phyloP scores from a whole-genome alignment of 352 stramenopile genomes.

The Globisporangium megalacanthum region DNA sequence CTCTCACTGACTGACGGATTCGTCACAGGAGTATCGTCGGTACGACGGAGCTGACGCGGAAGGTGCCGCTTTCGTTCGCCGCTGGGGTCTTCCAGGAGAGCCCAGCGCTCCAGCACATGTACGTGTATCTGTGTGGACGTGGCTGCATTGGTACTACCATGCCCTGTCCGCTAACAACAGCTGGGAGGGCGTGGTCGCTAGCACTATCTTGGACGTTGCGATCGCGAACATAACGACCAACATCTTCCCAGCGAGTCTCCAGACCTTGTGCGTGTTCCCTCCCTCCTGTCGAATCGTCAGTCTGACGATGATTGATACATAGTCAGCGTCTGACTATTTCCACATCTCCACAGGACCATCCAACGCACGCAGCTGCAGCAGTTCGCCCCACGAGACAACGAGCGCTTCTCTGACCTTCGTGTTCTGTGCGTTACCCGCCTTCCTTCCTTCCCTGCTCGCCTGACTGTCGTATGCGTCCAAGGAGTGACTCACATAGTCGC shows the following conservation, averaged over 20 bases:
- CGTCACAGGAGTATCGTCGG: slow-evolving; percentile 41
- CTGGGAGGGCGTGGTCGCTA: slow-evolving; percentile 2
- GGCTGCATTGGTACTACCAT: neutral
- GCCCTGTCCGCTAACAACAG: neutral
- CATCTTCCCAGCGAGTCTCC: slow-evolving; percentile 53
- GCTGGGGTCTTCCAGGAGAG: slow-evolving; percentile 40
- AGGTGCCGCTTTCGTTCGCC: slow-evolving; percentile 57
- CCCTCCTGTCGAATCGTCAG: neutral
- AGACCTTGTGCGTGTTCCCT: slow-evolving; percentile 37
- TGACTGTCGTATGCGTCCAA: slow-evolving; percentile 2
- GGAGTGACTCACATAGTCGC: neutral
- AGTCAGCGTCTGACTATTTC: neutral
- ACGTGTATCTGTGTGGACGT: neutral
- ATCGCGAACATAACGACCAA: slow-evolving; percentile 60
- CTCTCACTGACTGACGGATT: neutral
- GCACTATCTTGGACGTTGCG: slow-evolving; percentile 50
- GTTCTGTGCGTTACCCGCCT: slow-evolving; percentile 37
- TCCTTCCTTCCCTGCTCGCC: neutral
- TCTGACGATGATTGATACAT: neutral
- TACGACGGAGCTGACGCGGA: slow-evolving; percentile 41
- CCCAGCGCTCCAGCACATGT: slow-evolving; percentile 44
- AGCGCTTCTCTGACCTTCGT: slow-evolving; percentile 37
- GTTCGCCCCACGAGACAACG: slow-evolving; percentile 49
- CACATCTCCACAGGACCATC: slow-evolving; percentile 38
- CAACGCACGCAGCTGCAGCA: slow-evolving; percentile 46